A percentile compares a stretch with the other conserved stretches of the same genome.
These are phyloP conservation scores for Rhizopogon rudus DNA, from an alignment of 768 basidiomycete species.

Conservation along the genomic window DNA sequence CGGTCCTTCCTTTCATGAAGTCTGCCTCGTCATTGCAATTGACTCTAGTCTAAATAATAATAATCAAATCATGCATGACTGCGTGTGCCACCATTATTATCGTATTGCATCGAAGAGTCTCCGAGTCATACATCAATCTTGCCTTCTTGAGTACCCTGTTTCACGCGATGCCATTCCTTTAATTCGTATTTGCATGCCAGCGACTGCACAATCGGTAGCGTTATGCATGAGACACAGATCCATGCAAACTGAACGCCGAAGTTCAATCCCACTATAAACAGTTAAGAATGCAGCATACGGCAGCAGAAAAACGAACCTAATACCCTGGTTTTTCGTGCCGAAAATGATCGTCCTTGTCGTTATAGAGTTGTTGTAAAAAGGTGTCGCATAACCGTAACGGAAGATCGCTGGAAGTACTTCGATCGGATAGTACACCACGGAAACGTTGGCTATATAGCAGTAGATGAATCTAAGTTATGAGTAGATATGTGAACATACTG, in stretches of 20 bases:
- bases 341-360: constrained; percentile 62
- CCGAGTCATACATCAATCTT: too few species aligned
- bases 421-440: constrained; percentile 54
- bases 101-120: too few species aligned
- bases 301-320: constrained; percentile 13
- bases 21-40: too few species aligned
- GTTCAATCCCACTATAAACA: constrained; percentile 48
- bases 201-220: constrained; percentile 48
- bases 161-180: constrained; percentile 5
- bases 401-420: constrained; percentile 52
- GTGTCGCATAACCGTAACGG: constrained; percentile 62
- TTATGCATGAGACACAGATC: constrained; percentile 48
- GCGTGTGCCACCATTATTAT: too few species aligned
- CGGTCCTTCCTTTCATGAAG: too few species aligned
- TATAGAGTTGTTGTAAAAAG: constrained; percentile 66
- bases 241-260: constrained; percentile 57
- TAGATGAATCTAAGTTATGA: background rate
- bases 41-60: too few species aligned
- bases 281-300: background rate
- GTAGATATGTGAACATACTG: constrained; percentile 13
- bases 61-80: too few species aligned
- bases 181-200: constrained; percentile 24
- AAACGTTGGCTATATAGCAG: constrained; percentile 43
- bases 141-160: background rate
- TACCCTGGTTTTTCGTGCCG: constrained; percentile 54